A percentile compares a stretch with the other conserved stretches of the same genome.
Evolutionary conservation across 1,139 yeast genomes (phyloP).

Genomic region (Blastobotrys indianensis): DNA sequence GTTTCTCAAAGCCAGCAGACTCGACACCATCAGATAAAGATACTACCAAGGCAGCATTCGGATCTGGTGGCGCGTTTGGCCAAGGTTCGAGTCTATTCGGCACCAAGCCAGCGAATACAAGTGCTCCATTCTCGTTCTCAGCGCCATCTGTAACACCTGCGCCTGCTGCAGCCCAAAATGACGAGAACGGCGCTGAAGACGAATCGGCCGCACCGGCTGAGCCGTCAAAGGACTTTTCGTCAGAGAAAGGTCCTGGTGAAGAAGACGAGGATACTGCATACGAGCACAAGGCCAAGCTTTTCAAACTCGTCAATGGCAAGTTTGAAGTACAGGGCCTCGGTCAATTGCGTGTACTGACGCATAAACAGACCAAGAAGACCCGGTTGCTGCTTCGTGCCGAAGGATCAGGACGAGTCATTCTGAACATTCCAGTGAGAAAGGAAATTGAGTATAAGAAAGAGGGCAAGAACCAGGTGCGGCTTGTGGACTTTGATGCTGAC

Average conservation of each 20-base stretch:
- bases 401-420: constrained; percentile 74
- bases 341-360: constrained; percentile 63
- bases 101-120: background rate
- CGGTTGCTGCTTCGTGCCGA: constrained; percentile 82
- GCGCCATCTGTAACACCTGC: constrained; percentile 11
- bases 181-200: constrained; percentile 18
- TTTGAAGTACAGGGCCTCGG: constrained; percentile 61
- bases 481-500: constrained; percentile 50
- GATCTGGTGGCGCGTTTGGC: too few species aligned
- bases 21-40: too few species aligned
- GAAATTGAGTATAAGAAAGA: constrained; percentile 44
- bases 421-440: constrained; percentile 56
- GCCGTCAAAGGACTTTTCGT: constrained; percentile 28
- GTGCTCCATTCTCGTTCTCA: constrained; percentile 10
- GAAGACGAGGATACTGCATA: constrained; percentile 66
- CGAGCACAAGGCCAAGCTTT: constrained; percentile 66
- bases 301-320: constrained; percentile 42
- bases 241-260: constrained; percentile 68
- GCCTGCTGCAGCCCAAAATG: constrained; percentile 14
- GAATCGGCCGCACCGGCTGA: constrained; percentile 20
- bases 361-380: constrained; percentile 51
- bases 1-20: too few species aligned
- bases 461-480: constrained; percentile 41
- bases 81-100: too few species aligned
- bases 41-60: too few species aligned